Evolutionary conservation across 2,329 filamentous ascomycete genomes (phyloP), one percentile per base, ranked within the genome.

Genomic region (Lachnellula hyalina): DNA sequence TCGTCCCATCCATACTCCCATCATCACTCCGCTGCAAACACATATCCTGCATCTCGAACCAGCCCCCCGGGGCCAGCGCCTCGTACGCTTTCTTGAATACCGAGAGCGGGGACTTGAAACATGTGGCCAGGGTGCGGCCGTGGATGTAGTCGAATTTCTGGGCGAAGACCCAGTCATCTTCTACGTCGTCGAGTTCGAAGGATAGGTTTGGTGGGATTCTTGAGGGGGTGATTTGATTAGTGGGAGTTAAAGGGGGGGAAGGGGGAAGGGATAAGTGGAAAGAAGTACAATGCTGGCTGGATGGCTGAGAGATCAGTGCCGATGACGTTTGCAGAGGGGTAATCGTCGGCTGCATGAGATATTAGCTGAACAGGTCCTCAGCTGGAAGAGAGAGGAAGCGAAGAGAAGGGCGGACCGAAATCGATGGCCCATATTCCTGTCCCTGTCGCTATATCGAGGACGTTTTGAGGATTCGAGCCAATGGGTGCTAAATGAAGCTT

Each of bases 111-210:
- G 60, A 47, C 17, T 47, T 53, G 40, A 61, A 60, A 17, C 53
- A 61, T 15, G 50, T 49, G 9, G 58, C 23, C 67, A 81, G 72
- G 28, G 75, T 69, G n/a, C 78, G 72, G 35, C 70, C 67, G 62
- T 80, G 77, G 54, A 81, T 75, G 55, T 73, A 76, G 62, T 80
- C 77, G 61, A 80, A 80, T 57, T 76, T 69, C 2, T 71, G 65
- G 52, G 73, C 75, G 6, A 51, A 62, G 23, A 73, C 67, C 79
- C 79, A 82, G 5, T 73, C 68, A 51, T 76, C 70, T 62, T 79
- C 75, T 8, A 75, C 70, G 58, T 81, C 78, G 58, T 80, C 77
- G 17, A 81, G 70, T 50, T 79, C 66, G 61, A 81, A 81, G n/a
- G 70, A 69, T 32, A 78, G 70, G 57, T 81, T 81, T n/a, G 75